phyloP scores from a whole-genome alignment of 495 filamentous ascomycete species.

The Tuber magnatum region DNA sequence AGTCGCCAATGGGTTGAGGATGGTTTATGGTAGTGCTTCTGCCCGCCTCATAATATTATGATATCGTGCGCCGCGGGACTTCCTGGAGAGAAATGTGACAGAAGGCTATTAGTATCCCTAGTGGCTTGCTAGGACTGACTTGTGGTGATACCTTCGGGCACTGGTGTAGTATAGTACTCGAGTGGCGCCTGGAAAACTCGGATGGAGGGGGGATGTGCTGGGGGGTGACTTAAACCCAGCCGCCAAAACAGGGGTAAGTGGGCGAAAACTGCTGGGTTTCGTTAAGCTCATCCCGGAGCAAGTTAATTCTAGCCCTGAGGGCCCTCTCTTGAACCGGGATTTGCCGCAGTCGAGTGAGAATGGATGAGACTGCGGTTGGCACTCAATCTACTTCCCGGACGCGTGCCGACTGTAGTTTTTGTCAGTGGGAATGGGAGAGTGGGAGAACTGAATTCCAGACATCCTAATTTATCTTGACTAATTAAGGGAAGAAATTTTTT shows the following conservation, averaged over 20 bases:
- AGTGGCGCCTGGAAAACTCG: no score
- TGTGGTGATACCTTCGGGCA: no score
- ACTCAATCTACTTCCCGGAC: background rate
- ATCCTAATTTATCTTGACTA: background rate
- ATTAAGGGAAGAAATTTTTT: background rate
- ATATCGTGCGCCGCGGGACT: background rate
- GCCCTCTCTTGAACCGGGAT: no score
- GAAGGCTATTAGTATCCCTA: background rate
- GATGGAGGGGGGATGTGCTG: no score
- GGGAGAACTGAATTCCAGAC: background rate
- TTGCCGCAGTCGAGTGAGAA: background rate
- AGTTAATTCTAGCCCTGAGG: no score
- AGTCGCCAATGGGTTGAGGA: background rate
- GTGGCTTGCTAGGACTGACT: background rate
- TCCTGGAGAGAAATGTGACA: background rate
- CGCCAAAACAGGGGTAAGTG: no score
- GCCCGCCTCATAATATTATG: no score
- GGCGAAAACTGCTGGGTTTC: no score
- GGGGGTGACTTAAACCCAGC: background rate
- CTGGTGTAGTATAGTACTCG: no score
- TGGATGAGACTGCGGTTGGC: background rate
- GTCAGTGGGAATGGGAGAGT: background rate
- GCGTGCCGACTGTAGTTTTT: background rate
- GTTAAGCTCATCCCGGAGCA: no score
- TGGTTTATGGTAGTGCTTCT: background rate